A percentile compares a stretch with the other conserved stretches of the same genome.
These are phyloP conservation scores for Yarrowia galli DNA, from an alignment of 1,139 yeast species.

Conservation along the genomic window DNA sequence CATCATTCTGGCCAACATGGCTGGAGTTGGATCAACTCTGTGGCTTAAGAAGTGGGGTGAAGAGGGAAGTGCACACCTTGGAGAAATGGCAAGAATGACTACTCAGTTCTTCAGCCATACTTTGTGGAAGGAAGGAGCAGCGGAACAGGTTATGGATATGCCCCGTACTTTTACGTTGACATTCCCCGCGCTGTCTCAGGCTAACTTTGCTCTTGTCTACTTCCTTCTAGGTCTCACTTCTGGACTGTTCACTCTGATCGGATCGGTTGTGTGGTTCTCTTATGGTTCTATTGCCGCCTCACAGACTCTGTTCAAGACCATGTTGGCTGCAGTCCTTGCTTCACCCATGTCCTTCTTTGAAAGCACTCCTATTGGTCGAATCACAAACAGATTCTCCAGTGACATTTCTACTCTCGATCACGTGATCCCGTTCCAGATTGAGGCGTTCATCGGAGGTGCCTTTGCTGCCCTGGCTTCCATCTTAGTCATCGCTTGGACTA, in stretches of 20 bases:
- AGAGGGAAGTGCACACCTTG: conserved; percentile 77
- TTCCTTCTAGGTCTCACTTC: conserved; percentile 72
- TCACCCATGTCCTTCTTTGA: conserved; percentile 76
- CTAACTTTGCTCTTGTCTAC: conserved; percentile 54
- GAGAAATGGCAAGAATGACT: conserved; percentile 57
- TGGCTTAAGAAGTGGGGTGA: conserved; percentile 98
- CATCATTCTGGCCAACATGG: conserved; percentile 57
- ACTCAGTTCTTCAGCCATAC: background rate
- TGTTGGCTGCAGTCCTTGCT: conserved; percentile 80
- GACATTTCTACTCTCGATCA: conserved; percentile 75
- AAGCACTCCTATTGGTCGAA: conserved; percentile 73
- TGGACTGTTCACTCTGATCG: conserved; percentile 62
- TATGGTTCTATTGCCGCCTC: conserved; percentile 86
- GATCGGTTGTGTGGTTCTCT: conserved; percentile 74
- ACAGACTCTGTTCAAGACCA: conserved; percentile 70
- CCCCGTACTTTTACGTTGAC: background rate
- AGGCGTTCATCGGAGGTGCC: conserved; percentile 56
- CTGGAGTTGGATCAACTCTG: conserved; percentile 65
- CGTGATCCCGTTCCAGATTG: conserved; percentile 53
- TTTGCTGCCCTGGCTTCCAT: conserved; percentile 68
- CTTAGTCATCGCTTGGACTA: conserved; percentile 72
- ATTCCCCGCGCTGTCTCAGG: conserved; percentile 65
- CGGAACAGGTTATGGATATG: conserved; percentile 47
- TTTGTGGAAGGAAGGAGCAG: conserved; percentile 54
- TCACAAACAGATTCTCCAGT: conserved; percentile 74